Evolutionary conservation across 768 basidiomycete genomes (phyloP).

Genomic region (Holtermanniella nyarrowii): DNA sequence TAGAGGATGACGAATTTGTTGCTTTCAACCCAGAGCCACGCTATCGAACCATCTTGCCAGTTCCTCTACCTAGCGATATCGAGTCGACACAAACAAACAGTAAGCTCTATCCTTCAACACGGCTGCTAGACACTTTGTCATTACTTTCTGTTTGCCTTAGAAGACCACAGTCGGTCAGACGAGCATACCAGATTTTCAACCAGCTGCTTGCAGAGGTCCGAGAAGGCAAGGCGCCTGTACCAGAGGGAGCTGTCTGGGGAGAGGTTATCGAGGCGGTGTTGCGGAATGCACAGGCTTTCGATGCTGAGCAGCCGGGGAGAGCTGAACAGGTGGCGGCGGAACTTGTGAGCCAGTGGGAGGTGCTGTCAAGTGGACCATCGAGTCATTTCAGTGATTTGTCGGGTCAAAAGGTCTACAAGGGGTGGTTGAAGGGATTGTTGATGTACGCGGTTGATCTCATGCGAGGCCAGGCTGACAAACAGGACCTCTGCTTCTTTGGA

Average conservation of each 20-base stretch:
- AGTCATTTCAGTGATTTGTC: too few relatives aligned
- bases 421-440: conserved; percentile 31
- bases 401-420: conserved; percentile 35
- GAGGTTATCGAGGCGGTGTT: conserved; percentile 29
- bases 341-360: conserved; percentile 41
- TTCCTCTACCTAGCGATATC: background rate
- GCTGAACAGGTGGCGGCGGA: conserved; percentile 59
- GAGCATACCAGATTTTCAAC: conserved; percentile 37
- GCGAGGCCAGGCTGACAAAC: too few relatives aligned
- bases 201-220: conserved; percentile 23
- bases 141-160: conserved; percentile 38
- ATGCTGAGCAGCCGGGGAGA: conserved; percentile 25
- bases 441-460: too few relatives aligned
- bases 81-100: background rate
- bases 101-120: conserved; percentile 28
- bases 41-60: background rate
- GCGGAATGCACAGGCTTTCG: background rate
- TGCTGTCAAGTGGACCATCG: too few relatives aligned
- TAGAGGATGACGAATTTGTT: too few relatives aligned
- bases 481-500: too few relatives aligned
- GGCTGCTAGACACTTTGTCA: conserved; percentile 31
- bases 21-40: too few relatives aligned
- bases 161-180: conserved; percentile 25
- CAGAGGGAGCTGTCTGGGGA: conserved; percentile 32
- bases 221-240: conserved; percentile 9